Percentiles rank a stretch among this genome's conserved stretches.
Conservation (phyloP, 2,329 filamentous ascomycete species). For the Alternaria atra region DNA sequence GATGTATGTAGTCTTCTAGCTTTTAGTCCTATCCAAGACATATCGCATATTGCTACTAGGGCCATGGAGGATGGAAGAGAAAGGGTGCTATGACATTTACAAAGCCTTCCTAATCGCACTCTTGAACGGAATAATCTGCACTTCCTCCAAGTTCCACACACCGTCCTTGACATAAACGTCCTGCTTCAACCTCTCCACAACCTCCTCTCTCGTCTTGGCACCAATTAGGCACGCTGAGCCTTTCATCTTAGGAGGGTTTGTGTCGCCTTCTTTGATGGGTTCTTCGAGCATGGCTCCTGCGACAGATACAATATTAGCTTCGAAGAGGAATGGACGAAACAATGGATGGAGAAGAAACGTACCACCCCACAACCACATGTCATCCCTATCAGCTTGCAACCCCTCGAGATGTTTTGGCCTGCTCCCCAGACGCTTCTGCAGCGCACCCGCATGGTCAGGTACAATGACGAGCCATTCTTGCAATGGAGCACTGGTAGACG, state of each 20-base stretch:
- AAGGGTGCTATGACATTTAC: constrained; percentile 24
- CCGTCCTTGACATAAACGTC: constrained; percentile 77
- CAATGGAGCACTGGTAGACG: constrained; percentile 22
- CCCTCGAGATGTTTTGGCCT: constrained; percentile 48
- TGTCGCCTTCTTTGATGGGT: constrained; percentile 65
- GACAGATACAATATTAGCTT: not conserved
- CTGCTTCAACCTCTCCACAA: constrained; percentile 69
- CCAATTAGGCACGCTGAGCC: constrained; percentile 75
- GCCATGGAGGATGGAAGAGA: too few relatives aligned
- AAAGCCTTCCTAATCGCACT: constrained; percentile 56
- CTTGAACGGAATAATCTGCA: constrained; percentile 61
- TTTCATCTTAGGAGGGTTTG: constrained; percentile 70
- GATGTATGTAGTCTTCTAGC: not conserved
- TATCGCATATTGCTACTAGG: not conserved
- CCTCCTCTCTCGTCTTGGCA: constrained; percentile 74
- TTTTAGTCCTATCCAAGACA: not conserved
- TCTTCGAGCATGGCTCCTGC: constrained; percentile 50
- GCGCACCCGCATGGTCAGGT: constrained; percentile 54
- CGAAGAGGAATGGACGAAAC: not conserved
- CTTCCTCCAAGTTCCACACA: constrained; percentile 76
- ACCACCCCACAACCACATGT: constrained; percentile 51
- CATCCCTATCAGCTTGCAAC: constrained; percentile 38
- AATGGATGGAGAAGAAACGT: constrained; percentile 13
- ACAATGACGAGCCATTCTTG: constrained; percentile 62
- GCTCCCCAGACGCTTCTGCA: constrained; percentile 56